These are phyloP conservation scores for Trichoderma koningii DNA, from an alignment of 2,329 filamentous ascomycete genomes.

Conservation along the genomic window DNA sequence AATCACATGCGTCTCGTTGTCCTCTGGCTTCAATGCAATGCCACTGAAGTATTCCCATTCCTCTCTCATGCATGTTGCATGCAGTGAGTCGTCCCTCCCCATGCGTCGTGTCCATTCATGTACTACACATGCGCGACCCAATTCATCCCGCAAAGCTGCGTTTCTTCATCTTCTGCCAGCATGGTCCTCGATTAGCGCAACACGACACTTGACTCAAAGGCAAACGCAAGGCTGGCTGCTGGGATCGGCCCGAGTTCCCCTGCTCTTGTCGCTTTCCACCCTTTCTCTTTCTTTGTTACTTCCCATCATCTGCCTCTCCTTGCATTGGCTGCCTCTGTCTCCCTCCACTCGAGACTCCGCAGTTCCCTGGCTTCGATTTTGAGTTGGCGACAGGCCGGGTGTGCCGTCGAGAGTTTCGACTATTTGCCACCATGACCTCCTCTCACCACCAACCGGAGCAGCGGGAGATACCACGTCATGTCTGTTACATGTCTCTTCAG, in stretches of 20 bases:
- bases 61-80: constrained; percentile 26
- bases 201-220: not conserved
- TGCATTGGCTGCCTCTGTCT: not conserved
- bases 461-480: constrained; percentile 6
- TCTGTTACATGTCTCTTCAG: not conserved
- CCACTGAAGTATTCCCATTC: not conserved
- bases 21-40: constrained; percentile 22
- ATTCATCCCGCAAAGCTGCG: constrained; percentile 10
- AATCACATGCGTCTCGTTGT: constrained; percentile 30
- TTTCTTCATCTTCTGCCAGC: not conserved
- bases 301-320: not conserved
- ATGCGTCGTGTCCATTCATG: constrained; percentile 11
- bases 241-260: not conserved
- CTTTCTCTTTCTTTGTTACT: not conserved
- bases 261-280: not conserved
- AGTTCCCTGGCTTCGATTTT: not conserved
- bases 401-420: not conserved
- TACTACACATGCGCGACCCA: constrained; percentile 12
- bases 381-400: not conserved
- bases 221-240: constrained; percentile 3
- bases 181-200: constrained; percentile 3
- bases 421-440: not conserved
- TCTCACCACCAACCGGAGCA: not conserved
- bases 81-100: not conserved
- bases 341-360: not conserved